A percentile compares a stretch with the other conserved stretches of the same genome.
Conservation (phyloP, 805 yeast genomes). For the Suhomyces emberorum region DNA sequence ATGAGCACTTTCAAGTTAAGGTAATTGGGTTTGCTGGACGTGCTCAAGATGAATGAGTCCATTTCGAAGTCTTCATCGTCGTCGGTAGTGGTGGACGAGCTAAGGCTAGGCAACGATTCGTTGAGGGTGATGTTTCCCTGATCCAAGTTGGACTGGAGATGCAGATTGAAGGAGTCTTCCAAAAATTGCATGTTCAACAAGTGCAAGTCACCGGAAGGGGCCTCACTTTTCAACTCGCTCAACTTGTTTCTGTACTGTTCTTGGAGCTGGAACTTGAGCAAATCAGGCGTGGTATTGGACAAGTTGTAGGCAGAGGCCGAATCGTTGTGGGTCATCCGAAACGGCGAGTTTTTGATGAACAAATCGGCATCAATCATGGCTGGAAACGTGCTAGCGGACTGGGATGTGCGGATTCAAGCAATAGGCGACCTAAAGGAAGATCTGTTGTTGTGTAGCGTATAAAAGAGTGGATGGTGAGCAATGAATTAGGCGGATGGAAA, state of each 20-base stretch:
- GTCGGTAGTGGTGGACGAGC: conserved; percentile 18
- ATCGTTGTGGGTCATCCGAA: conserved; percentile 26
- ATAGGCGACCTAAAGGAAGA: no score
- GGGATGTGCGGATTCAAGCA: no score
- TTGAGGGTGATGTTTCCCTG: conserved; percentile 18
- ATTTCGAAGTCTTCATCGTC: conserved; percentile 16
- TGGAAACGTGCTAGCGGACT: no score
- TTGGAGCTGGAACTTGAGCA: conserved; percentile 42
- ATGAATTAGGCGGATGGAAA: not conserved
- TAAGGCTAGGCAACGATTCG: conserved; percentile 11
- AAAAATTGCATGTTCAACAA: conserved; percentile 21
- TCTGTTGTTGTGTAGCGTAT: no score
- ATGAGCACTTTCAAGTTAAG: conserved; percentile 42
- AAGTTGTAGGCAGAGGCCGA: conserved; percentile 26
- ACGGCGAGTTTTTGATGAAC: conserved; percentile 37
- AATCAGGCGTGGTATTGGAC: conserved; percentile 40
- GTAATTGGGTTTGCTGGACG: conserved; percentile 25
- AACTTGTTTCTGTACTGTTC: conserved; percentile 32
- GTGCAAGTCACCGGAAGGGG: conserved; percentile 3
- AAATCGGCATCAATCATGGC: conserved; percentile 41
- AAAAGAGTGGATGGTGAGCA: no score
- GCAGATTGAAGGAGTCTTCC: conserved; percentile 30
- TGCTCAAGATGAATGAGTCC: conserved; percentile 14
- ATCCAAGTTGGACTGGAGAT: conserved; percentile 31
- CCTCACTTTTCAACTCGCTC: conserved; percentile 10